Conservation (phyloP, 202 grass and related monocot species). For the Zizania palustris region DNA sequence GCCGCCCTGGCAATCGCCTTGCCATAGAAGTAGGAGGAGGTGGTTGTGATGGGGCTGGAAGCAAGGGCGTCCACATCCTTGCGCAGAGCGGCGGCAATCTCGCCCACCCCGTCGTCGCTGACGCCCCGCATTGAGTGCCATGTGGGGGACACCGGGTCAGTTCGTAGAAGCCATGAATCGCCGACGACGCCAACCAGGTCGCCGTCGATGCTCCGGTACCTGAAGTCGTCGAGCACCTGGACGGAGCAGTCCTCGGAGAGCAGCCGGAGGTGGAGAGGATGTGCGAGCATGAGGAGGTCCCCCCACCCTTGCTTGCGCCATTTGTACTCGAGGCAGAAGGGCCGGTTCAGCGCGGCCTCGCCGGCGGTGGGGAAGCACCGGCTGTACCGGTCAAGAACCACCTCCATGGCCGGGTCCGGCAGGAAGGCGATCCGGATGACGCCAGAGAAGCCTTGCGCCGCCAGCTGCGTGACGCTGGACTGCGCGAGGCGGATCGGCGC, state of each 20-base stretch:
- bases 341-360: constrained; percentile 54
- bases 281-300: constrained; percentile 79
- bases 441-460: constrained; percentile 60
- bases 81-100: constrained; percentile 63
- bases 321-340: constrained; percentile 77
- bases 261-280: constrained; percentile 82
- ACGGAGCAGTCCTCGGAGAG: constrained; percentile 50
- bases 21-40: constrained; percentile 94
- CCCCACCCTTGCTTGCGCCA: constrained; percentile 77
- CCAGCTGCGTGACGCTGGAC: constrained; percentile 48
- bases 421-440: constrained; percentile 67
- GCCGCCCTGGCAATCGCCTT: constrained; percentile 86
- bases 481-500: constrained; percentile 59
- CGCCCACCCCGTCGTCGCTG: constrained; percentile 56
- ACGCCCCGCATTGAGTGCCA: constrained; percentile 81
- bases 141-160: constrained; percentile 57
- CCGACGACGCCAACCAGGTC: constrained; percentile 86
- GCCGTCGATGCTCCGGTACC: constrained; percentile 91
- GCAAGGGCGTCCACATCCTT: constrained; percentile 63
- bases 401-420: constrained; percentile 67
- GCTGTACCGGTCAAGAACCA: constrained; percentile 69
- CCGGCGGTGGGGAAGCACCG: constrained; percentile 74
- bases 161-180: constrained; percentile 67
- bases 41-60: constrained; percentile 57
- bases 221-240: constrained; percentile 65